Conservation (phyloP, 805 yeast genomes). For the Starmerella vaccinii region DNA sequence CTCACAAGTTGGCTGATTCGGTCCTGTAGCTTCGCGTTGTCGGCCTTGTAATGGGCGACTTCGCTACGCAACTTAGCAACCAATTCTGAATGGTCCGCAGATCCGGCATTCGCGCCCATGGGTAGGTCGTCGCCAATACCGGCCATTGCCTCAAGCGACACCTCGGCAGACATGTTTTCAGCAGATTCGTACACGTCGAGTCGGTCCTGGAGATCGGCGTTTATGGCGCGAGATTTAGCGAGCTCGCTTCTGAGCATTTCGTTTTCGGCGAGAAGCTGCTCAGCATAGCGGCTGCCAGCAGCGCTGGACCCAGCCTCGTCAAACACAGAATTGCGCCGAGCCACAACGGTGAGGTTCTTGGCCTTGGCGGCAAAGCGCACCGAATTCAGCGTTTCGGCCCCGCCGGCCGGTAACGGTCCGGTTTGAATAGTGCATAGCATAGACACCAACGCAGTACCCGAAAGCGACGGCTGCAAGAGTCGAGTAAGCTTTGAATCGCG, state of each 20-base stretch:
- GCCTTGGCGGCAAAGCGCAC: constrained; percentile 89
- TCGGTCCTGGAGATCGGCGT: constrained; percentile 25
- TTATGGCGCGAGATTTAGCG: constrained; percentile 8
- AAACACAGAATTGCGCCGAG: constrained; percentile 36
- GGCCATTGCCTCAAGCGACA: constrained; percentile 22
- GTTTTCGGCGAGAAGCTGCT: constrained; percentile 48
- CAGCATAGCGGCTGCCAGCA: constrained; percentile 43
- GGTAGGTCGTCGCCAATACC: constrained; percentile 11
- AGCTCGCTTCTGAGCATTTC: constrained; percentile 27
- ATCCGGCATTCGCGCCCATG: neutral
- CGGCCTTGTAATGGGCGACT: constrained; percentile 9
- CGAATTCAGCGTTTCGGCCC: constrained; percentile 75
- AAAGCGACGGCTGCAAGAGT: constrained; percentile 78
- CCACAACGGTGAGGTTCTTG: constrained; percentile 66
- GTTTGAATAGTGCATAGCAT: constrained; percentile 77
- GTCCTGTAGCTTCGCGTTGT: constrained; percentile 20
- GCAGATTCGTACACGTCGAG: constrained; percentile 19
- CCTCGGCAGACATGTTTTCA: constrained; percentile 19
- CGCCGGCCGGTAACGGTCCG: constrained; percentile 40
- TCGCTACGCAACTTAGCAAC: neutral
- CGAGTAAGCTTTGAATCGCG: constrained; percentile 89
- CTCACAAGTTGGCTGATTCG: constrained; percentile 17
- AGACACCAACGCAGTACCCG: constrained; percentile 75
- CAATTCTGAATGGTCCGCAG: neutral
- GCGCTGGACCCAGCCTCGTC: constrained; percentile 29